Percentiles rank a stretch among this genome's conserved stretches.
Evolutionary conservation across 345 rosid genomes (phyloP).

Genomic region (Salix koriyanagi): DNA sequence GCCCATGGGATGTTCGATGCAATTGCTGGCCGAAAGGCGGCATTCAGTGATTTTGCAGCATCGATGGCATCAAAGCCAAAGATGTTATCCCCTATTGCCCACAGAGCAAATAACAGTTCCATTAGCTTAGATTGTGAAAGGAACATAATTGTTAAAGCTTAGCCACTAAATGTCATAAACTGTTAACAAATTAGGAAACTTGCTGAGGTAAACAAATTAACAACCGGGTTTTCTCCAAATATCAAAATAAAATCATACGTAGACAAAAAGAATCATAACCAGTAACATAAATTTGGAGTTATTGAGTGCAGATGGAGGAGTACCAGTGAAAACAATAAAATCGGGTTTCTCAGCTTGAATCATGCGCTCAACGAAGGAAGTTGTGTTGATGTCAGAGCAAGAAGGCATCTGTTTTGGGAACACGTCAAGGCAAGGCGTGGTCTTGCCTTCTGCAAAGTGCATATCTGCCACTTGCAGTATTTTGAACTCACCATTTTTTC

Average conservation of each 20-base stretch:
- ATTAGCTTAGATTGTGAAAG: neutral
- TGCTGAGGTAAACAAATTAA: neutral
- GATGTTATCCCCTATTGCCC: slow-evolving; percentile 68
- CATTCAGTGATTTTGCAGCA: slow-evolving; percentile 56
- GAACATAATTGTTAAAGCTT: neutral
- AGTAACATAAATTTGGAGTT: neutral
- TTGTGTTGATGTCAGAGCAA: slow-evolving; percentile 88
- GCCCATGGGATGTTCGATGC: slow-evolving; percentile 80
- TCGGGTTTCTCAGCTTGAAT: slow-evolving; percentile 77
- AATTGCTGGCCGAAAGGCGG: slow-evolving; percentile 77
- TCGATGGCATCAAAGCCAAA: slow-evolving; percentile 56
- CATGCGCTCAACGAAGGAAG: slow-evolving; percentile 63
- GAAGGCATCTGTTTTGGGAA: slow-evolving; percentile 39
- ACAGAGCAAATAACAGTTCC: neutral
- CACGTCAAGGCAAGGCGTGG: slow-evolving; percentile 51
- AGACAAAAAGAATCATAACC: neutral
- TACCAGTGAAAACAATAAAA: slow-evolving; percentile 89
- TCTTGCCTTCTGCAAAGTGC: slow-evolving; percentile 77
- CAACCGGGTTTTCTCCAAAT: neutral
- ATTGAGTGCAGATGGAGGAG: neutral
- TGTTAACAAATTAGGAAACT: neutral
- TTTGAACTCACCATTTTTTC: slow-evolving; percentile 58
- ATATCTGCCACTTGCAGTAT: slow-evolving; percentile 89
- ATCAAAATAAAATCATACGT: neutral
- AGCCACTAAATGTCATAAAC: neutral